Conservation (phyloP, 495 filamentous ascomycete genomes). For the Penicillium cosmopolitanum region DNA sequence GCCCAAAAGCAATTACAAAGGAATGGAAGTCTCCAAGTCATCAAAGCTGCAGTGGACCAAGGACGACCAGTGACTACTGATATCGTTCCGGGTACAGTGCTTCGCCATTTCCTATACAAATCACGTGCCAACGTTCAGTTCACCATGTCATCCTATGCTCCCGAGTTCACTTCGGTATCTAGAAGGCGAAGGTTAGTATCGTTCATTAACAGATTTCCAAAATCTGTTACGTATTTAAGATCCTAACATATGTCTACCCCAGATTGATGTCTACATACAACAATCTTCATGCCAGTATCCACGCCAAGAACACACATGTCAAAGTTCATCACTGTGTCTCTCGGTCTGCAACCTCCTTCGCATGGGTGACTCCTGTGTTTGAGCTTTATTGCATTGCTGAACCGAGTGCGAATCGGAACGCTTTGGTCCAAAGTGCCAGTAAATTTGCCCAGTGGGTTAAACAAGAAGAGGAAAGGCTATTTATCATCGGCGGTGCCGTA, state of each 20-base stretch:
- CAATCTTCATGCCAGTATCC: conserved; percentile 78
- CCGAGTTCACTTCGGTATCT: conserved; percentile 66
- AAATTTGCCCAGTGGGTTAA: conserved; percentile 87
- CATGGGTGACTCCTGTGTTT: conserved; percentile 87
- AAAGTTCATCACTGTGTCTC: conserved; percentile 82
- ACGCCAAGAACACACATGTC: conserved; percentile 78
- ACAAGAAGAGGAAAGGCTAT: conserved; percentile 87
- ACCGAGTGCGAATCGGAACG: conserved; percentile 71
- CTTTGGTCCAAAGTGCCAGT: conserved; percentile 82
- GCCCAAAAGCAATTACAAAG: conserved; percentile 65
- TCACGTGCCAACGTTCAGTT: conserved; percentile 93
- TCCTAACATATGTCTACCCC: conserved; percentile 8
- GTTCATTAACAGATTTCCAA: no score
- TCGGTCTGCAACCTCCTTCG: conserved; percentile 74
- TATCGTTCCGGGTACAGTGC: conserved; percentile 75
- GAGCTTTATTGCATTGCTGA: conserved; percentile 95
- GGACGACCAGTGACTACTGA: conserved; percentile 72
- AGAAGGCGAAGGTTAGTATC: conserved; percentile 62
- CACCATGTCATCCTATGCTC: conserved; percentile 80
- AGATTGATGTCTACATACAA: conserved; percentile 85
- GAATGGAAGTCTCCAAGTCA: conserved; percentile 72
- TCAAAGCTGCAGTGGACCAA: conserved; percentile 69
- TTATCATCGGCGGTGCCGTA: conserved; percentile 93
- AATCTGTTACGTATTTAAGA: background rate
- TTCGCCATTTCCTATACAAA: conserved; percentile 95